phyloP scores from a whole-genome alignment of 257 asterid genomes.

The Asclepias syriaca region DNA sequence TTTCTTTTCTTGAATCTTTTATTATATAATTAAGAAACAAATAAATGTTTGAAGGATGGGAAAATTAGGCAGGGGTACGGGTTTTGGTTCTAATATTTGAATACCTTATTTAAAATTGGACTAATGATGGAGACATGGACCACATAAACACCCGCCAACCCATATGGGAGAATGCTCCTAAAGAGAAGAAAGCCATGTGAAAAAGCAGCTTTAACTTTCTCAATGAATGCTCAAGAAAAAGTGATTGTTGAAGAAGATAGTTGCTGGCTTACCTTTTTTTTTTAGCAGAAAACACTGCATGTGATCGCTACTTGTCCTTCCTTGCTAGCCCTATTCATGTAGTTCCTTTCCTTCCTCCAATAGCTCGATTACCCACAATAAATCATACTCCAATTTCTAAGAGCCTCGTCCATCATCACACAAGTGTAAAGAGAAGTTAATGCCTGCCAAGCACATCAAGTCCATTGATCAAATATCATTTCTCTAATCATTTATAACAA shows the following conservation, averaged over 20 bases:
- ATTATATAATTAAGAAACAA: too few species aligned
- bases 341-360: not conserved
- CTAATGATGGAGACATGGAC: constrained; percentile 16
- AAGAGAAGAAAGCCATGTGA: constrained; percentile 34
- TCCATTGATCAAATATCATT: not conserved
- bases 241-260: not conserved
- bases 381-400: not conserved
- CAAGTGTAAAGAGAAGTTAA: not conserved
- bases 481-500: not conserved
- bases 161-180: constrained; percentile 9
- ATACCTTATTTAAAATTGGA: not conserved
- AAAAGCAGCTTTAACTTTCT: constrained; percentile 33
- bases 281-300: not conserved
- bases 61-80: not conserved
- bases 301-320: constrained; percentile 14
- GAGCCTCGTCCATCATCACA: not conserved
- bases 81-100: not conserved
- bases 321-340: constrained; percentile 4
- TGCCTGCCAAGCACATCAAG: not conserved
- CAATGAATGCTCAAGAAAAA: not conserved
- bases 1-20: too few species aligned
- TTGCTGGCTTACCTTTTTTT: not conserved
- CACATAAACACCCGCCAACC: constrained; percentile 2
- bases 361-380: too few species aligned
- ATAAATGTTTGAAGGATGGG: too few species aligned